Percentiles rank a stretch among this genome's conserved stretches.
These are phyloP conservation scores for Neoboletus subvelutipes DNA, from an alignment of 768 basidiomycete species.

Conservation along the genomic window DNA sequence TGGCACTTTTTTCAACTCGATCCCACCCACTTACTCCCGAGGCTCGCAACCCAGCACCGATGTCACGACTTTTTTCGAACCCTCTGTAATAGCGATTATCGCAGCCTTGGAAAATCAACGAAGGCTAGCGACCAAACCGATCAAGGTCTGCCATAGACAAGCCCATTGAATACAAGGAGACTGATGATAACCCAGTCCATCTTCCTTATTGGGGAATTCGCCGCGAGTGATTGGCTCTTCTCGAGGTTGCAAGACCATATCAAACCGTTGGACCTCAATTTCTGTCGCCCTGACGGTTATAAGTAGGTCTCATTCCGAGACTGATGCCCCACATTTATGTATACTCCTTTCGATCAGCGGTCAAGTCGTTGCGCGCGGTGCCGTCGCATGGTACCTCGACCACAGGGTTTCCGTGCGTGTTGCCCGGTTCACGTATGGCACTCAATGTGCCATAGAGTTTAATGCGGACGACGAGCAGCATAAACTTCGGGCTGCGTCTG, in stretches of 20 bases:
- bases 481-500: constrained; percentile 25
- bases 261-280: constrained; percentile 34
- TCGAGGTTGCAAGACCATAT: constrained; percentile 32
- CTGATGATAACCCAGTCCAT: constrained; percentile 26
- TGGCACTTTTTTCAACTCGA: background rate
- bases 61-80: constrained; percentile 31
- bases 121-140: constrained; percentile 18
- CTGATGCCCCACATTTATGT: background rate
- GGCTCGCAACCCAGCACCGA: constrained; percentile 18
- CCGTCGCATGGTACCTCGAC: constrained; percentile 43
- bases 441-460: constrained; percentile 29
- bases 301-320: constrained; percentile 36
- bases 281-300: constrained; percentile 51
- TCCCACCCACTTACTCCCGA: background rate
- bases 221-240: constrained; percentile 45
- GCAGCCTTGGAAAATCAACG: constrained; percentile 26
- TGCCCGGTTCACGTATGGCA: constrained; percentile 41
- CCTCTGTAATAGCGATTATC: constrained; percentile 23
- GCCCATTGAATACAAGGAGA: no score
- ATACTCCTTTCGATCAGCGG: constrained; percentile 27
- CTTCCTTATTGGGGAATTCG: constrained; percentile 45
- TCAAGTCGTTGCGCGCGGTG: constrained; percentile 47
- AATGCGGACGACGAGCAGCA: constrained; percentile 30
- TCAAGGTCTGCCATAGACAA: no score
- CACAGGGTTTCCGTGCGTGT: constrained; percentile 40